Percentiles rank a stretch among this genome's conserved stretches.
Conservation (phyloP, 176 grass and related monocot species). For the Ampelocalamus luodianensis region DNA sequence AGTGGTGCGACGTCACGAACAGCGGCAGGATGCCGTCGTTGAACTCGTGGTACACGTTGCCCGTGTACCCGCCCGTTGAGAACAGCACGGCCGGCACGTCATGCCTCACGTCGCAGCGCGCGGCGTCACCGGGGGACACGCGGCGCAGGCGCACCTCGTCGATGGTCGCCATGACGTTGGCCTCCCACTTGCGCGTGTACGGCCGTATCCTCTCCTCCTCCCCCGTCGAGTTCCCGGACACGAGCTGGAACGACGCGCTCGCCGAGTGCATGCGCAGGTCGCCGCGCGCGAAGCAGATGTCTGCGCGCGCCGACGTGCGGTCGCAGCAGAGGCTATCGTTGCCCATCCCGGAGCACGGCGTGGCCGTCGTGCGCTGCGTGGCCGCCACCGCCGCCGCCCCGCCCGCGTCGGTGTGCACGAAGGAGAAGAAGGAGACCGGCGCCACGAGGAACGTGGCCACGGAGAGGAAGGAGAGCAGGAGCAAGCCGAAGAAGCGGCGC, state of each 20-base stretch:
- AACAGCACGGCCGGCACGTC: constrained; percentile 81
- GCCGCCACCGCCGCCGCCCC: constrained; percentile 38
- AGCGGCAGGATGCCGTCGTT: constrained; percentile 93
- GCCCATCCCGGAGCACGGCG: constrained; percentile 40
- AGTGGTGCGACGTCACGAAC: constrained; percentile 73
- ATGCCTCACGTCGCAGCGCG: constrained; percentile 68
- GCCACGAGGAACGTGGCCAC: constrained; percentile 44
- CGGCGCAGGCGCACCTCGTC: constrained; percentile 66
- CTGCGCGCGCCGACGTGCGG: constrained; percentile 64
- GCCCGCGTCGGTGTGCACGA: constrained; percentile 42
- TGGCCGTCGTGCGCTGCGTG: not conserved
- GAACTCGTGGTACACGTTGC: constrained; percentile 96
- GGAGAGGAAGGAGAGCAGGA: constrained; percentile 43
- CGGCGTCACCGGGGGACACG: constrained; percentile 28
- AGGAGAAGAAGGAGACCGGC: constrained; percentile 58
- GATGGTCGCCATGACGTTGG: constrained; percentile 67
- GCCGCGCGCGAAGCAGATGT: constrained; percentile 80
- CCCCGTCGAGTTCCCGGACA: constrained; percentile 29
- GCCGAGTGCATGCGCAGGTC: constrained; percentile 77
- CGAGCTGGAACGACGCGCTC: constrained; percentile 69
- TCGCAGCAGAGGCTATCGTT: constrained; percentile 82
- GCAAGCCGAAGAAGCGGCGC: constrained; percentile 41
- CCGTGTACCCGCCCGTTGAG: constrained; percentile 91
- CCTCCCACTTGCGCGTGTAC: constrained; percentile 93
- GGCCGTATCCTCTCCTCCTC: constrained; percentile 67